phyloP scores from a whole-genome alignment of 331 rosid species.

The Arachis monticola region DNA sequence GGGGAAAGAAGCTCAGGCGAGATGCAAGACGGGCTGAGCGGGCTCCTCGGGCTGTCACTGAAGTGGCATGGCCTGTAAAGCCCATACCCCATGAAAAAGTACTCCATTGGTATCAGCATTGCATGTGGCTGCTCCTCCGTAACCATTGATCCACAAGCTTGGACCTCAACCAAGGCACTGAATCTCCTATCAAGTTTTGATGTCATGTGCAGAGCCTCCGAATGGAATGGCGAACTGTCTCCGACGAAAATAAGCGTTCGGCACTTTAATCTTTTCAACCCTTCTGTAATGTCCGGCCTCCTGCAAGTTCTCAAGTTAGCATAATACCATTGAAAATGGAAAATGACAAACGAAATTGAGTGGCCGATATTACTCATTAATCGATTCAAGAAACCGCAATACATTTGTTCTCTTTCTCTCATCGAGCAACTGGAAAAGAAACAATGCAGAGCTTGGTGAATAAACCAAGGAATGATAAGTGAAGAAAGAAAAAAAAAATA shows the following conservation, averaged over 20 bases:
- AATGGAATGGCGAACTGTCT: constrained; percentile 94
- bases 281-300: constrained; percentile 84
- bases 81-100: constrained; percentile 95
- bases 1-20: constrained; percentile 99
- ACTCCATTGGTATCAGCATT: constrained; percentile 98
- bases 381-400: constrained; percentile 76
- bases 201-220: constrained; percentile 92
- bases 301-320: constrained; percentile 47
- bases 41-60: constrained; percentile 93
- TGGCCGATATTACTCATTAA: constrained; percentile 60
- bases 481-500: neutral
- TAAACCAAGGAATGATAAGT: neutral
- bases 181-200: constrained; percentile 86
- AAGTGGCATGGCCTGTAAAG: constrained; percentile 74
- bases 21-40: constrained; percentile 93
- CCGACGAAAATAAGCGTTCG: constrained; percentile 93
- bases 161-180: constrained; percentile 98
- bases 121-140: constrained; percentile 99
- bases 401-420: constrained; percentile 89
- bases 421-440: constrained; percentile 73
- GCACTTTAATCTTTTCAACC: constrained; percentile 76
- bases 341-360: constrained; percentile 21
- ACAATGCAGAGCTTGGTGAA: constrained; percentile 34
- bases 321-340: neutral
- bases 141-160: constrained; percentile 99